Percentiles rank a stretch among this genome's conserved stretches.
Evolutionary conservation across 345 rosid genomes (phyloP).

Genomic region (Capsella bursapastoris): DNA sequence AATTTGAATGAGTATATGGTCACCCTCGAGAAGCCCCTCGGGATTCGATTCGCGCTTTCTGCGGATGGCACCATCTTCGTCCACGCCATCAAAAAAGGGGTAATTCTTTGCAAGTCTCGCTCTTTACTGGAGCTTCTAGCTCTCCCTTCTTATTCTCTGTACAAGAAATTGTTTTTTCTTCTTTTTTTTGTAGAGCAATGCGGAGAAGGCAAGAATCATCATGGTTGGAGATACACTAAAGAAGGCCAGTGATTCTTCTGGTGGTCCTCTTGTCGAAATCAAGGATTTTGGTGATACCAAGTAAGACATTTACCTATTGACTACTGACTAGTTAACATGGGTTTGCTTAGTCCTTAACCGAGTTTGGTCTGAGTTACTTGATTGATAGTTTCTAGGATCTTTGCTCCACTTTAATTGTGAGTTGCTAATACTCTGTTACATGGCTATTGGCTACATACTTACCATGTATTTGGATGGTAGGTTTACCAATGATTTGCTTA

Average conservation of each 20-base stretch:
- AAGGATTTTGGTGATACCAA: conserved; percentile 64
- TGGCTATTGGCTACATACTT: no score
- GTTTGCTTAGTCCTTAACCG: no score
- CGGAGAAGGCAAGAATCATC: conserved; percentile 86
- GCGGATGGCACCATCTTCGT: conserved; percentile 78
- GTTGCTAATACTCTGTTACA: no score
- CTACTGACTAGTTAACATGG: background rate
- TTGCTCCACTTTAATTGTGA: no score
- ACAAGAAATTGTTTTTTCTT: no score
- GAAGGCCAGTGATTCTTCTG: conserved; percentile 66
- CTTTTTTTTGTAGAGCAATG: conserved; percentile 61
- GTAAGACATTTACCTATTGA: conserved; percentile 43
- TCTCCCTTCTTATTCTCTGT: no score
- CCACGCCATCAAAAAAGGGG: conserved; percentile 84
- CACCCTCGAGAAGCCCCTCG: conserved; percentile 82
- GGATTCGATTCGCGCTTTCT: conserved; percentile 79
- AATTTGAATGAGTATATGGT: conserved; percentile 96
- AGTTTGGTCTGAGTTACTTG: no score
- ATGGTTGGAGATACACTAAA: conserved; percentile 91
- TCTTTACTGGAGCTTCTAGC: no score
- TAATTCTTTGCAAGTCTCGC: conserved; percentile 26
- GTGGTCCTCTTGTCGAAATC: conserved; percentile 55
- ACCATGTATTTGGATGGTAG: no score
- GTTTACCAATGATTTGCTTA: no score
- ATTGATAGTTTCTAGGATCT: no score